Base-by-base conservation (phyloP, 2,329 filamentous ascomycete genomes). In the Clonostachys sp. region DNA sequence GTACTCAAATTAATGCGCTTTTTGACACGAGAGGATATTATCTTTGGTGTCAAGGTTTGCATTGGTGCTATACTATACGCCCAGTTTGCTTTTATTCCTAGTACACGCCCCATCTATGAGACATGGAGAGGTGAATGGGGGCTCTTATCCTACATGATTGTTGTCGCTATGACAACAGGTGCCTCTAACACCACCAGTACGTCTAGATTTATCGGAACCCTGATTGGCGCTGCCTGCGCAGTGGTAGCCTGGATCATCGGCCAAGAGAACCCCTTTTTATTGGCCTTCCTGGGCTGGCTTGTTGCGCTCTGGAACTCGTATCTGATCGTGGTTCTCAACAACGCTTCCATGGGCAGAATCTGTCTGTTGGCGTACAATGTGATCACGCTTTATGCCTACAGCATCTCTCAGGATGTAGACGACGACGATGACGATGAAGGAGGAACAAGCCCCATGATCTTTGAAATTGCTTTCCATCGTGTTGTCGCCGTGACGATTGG, bases 61-160 rank as follows among this genome's bases (percentile, higher is more conserved):
- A 80, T 92, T 39, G 94, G 94, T 18, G 94, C 94, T 12, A 81
- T 91, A 5, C 68, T 96, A 0, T 97, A 92, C 72, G 92, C 91
- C 16, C 81, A 94, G 64, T 88, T 95, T 55, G 86, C 94, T 3
- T 99, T 96, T 59, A 78, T 96, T 34, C 80, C 84, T 1, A 71
- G 78, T 9, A 95, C 91, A 3, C 77, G 91, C 45, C 87, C 88
- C 1, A 77, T 87, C 17, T 99, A 96, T 63, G 78, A 83, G 45
- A 86, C 86, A 58, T 97, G 91, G 90, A 79, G 92, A 62, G 92
- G 92, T 33, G 94, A 99, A 74, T 99, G 94, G 94, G 94, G 94
- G 18, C 75, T 99, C 3, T 67, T 99, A 47, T 96, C 91, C 0
- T 97, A 96, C 72, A 97, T 97, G 92, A 84, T 97, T 61, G 94